These are phyloP conservation scores for Chloris gayana DNA, from an alignment of 176 grass and related monocot species.

Conservation along the genomic window DNA sequence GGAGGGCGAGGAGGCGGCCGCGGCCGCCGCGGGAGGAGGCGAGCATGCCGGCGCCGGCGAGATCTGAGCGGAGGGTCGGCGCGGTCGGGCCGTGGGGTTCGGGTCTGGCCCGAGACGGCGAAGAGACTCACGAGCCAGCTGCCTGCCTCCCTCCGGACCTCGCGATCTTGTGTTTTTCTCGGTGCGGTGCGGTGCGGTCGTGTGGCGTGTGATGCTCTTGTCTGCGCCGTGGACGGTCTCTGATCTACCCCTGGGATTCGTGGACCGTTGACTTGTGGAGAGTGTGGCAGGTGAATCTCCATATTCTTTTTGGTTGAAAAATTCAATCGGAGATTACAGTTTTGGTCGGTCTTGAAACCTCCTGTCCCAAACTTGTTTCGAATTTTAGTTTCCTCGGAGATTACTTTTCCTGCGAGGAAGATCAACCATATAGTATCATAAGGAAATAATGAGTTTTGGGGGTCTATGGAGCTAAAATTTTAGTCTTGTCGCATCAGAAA, in stretches of 20 bases:
- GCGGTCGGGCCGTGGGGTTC: slow-evolving; percentile 20
- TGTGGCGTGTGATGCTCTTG: not conserved
- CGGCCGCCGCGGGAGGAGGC: slow-evolving; percentile 5
- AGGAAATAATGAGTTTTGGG: too few relatives aligned
- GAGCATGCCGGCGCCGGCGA: slow-evolving; percentile 56
- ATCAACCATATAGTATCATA: too few relatives aligned
- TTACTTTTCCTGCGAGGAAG: too few relatives aligned
- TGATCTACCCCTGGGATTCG: slow-evolving; percentile 14
- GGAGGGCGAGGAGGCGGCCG: not conserved
- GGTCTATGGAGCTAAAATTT: too few relatives aligned
- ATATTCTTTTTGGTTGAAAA: too few relatives aligned
- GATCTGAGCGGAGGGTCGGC: slow-evolving; percentile 32
- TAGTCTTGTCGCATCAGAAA: too few relatives aligned
- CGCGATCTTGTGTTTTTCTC: slow-evolving; percentile 23
- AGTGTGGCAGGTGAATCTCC: not conserved
- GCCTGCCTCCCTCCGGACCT: not conserved
- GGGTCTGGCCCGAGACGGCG: slow-evolving; percentile 32
- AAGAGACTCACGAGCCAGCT: not conserved
- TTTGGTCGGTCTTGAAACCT: too few relatives aligned
- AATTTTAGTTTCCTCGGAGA: too few relatives aligned
- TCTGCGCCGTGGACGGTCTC: slow-evolving; percentile 21
- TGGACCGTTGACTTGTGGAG: slow-evolving; percentile 23
- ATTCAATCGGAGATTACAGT: too few relatives aligned
- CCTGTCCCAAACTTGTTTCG: too few relatives aligned
- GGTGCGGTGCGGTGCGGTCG: not conserved